Evolutionary conservation across 495 filamentous ascomycete genomes (phyloP).

Genomic region (Sordaria brevicollis): DNA sequence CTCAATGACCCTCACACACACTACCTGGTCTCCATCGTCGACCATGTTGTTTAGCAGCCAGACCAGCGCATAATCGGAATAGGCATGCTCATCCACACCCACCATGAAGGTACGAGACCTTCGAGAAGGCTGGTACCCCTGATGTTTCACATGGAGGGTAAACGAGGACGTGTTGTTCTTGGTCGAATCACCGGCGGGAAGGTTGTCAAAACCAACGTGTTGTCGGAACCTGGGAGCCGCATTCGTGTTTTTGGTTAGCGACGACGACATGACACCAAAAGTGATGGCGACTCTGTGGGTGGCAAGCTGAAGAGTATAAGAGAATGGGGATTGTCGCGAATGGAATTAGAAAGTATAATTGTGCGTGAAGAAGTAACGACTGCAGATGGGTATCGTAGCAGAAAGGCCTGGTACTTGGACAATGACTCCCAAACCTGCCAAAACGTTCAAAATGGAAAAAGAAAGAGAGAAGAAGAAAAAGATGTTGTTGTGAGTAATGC

Average conservation of each 20-base stretch:
- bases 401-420: not conserved
- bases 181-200: constrained; percentile 52
- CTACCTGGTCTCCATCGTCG: constrained; percentile 92
- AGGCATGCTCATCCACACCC: constrained; percentile 88
- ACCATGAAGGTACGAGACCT: constrained; percentile 88
- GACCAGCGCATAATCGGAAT: constrained; percentile 88
- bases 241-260: constrained; percentile 27
- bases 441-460: not conserved
- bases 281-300: not conserved
- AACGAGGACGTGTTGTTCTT: constrained; percentile 77
- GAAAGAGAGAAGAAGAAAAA: too few species aligned
- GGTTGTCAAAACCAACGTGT: constrained; percentile 88
- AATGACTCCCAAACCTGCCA: not conserved
- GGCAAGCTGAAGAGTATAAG: not conserved
- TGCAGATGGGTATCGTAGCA: not conserved
- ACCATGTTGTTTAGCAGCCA: constrained; percentile 93
- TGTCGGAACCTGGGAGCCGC: constrained; percentile 42
- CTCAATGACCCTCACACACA: constrained; percentile 86
- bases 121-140: constrained; percentile 74
- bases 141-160: constrained; percentile 80
- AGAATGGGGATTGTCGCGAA: not conserved
- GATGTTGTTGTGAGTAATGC: not conserved
- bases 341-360: not conserved
- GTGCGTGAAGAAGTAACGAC: not conserved
- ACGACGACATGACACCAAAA: constrained; percentile 29